Conservation (phyloP, 176 grass and related monocot species). For the Chrysopogon serrulatus region DNA sequence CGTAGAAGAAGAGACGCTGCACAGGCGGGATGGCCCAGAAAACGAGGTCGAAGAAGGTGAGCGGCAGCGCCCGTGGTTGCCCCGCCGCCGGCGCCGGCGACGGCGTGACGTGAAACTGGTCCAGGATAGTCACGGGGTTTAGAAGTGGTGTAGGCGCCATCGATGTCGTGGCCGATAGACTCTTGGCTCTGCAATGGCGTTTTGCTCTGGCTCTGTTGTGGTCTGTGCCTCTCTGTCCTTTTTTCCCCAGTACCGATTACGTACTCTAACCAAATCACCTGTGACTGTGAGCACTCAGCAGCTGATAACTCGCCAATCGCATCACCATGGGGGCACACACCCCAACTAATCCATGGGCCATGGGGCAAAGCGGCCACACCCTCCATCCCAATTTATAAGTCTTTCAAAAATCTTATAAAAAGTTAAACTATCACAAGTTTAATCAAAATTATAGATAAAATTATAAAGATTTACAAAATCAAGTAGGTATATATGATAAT, state of each 20-base stretch:
- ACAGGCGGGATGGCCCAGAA: conserved; percentile 76
- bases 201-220: not conserved
- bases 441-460: no score
- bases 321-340: not conserved
- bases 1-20: conserved; percentile 77
- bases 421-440: no score
- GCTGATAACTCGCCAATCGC: not conserved
- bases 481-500: no score
- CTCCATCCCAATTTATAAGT: no score
- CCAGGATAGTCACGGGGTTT: conserved; percentile 12
- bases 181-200: not conserved
- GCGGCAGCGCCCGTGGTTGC: conserved; percentile 42
- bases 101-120: conserved; percentile 17
- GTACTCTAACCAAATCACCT: not conserved
- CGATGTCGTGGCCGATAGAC: not conserved
- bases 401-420: no score
- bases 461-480: no score
- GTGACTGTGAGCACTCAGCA: not conserved
- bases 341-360: not conserved
- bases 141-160: conserved; percentile 8
- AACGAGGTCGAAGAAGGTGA: conserved; percentile 74
- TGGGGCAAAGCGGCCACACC: not conserved
- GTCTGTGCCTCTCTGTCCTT: not conserved
- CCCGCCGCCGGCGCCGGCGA: not conserved
- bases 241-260: not conserved